phyloP scores from a whole-genome alignment of 257 asterid species.

The Capsicum chinense region DNA sequence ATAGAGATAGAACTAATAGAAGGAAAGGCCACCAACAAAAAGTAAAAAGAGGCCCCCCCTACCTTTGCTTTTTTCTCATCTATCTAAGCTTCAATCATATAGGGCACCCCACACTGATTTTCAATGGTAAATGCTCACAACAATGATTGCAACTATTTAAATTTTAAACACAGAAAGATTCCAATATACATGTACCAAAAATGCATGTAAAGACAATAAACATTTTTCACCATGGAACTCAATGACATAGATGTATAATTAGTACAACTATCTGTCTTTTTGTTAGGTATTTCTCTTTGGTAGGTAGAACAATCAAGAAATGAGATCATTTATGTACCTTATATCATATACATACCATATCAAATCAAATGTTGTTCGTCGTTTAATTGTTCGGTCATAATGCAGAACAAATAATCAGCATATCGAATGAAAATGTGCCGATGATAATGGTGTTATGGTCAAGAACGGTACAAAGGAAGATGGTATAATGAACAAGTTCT shows the following conservation, averaged over 20 bases:
- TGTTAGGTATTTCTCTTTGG: not conserved
- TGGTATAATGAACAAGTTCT: not conserved
- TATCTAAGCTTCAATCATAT: slow-evolving; percentile 31
- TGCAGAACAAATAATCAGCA: slow-evolving; percentile 5
- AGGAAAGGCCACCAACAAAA: not conserved
- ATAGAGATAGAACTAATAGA: slow-evolving; percentile 1
- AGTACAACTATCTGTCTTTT: not conserved
- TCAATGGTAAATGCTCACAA: slow-evolving; percentile 4
- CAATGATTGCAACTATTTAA: slow-evolving; percentile 28
- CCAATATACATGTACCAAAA: slow-evolving; percentile 7
- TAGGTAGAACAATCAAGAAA: slow-evolving; percentile 12
- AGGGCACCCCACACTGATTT: slow-evolving; percentile 31
- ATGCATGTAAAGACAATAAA: not conserved
- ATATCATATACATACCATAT: not conserved
- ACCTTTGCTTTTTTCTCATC: not conserved
- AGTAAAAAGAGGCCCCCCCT: not conserved
- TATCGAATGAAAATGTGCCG: not conserved
- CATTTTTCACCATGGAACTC: slow-evolving; percentile 7
- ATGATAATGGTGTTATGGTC: not conserved
- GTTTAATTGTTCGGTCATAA: not conserved
- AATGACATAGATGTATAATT: not conserved
- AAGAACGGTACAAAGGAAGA: not conserved
- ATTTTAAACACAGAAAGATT: slow-evolving; percentile 4
- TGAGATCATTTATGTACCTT: slow-evolving; percentile 10
- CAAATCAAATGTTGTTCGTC: not conserved